These are phyloP conservation scores for Aspergillus versicolor DNA, from an alignment of 2,329 filamentous ascomycete genomes.

Conservation along the genomic window DNA sequence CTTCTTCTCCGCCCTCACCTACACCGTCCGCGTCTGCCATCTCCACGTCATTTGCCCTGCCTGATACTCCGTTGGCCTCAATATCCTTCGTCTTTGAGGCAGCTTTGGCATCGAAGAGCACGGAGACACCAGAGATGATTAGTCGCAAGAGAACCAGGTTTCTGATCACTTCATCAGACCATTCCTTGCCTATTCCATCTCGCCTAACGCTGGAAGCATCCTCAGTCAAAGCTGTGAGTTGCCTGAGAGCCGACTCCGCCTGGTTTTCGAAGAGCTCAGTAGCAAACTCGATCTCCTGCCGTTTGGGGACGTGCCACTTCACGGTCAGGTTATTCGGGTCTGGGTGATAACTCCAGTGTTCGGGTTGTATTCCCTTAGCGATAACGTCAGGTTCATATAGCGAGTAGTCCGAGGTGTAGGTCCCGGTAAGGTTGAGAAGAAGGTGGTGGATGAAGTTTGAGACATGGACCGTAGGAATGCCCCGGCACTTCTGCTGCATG, in stretches of 20 bases:
- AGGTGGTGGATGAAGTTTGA: slow-evolving; percentile 98
- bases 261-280: slow-evolving; percentile 86
- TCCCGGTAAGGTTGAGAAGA: slow-evolving; percentile 88
- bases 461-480: slow-evolving; percentile 90
- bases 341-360: slow-evolving; percentile 82
- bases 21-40: slow-evolving; percentile 50
- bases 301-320: slow-evolving; percentile 83
- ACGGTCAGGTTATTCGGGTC: slow-evolving; percentile 75
- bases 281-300: slow-evolving; percentile 82
- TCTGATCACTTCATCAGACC: slow-evolving; percentile 93
- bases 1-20: slow-evolving; percentile 29
- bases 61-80: slow-evolving; percentile 40
- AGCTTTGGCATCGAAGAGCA: slow-evolving; percentile 79
- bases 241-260: slow-evolving; percentile 70
- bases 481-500: slow-evolving; percentile 95
- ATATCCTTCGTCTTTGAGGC: slow-evolving; percentile 56
- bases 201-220: slow-evolving; percentile 79
- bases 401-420: slow-evolving; percentile 85
- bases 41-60: slow-evolving; percentile 40
- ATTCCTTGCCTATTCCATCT: slow-evolving; percentile 95
- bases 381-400: slow-evolving; percentile 80
- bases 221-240: slow-evolving; percentile 76
- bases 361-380: slow-evolving; percentile 67
- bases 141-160: slow-evolving; percentile 84
- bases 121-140: slow-evolving; percentile 85